phyloP scores from a whole-genome alignment of 495 filamentous ascomycete genomes.

The Trichoderma parareesei region DNA sequence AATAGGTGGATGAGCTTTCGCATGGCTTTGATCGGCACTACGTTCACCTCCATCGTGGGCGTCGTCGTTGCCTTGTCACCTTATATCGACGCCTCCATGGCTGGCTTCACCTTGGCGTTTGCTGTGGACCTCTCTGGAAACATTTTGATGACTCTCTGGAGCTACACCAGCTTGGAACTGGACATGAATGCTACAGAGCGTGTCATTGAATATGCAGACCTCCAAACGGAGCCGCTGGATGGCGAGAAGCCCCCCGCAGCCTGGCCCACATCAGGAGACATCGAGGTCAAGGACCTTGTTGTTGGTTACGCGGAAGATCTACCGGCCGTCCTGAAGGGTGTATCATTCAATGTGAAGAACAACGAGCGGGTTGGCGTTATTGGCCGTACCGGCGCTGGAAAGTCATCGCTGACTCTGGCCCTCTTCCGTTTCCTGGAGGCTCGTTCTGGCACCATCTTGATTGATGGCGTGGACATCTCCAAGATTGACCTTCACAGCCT shows the following conservation, averaged over 20 bases:
- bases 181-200: conserved; percentile 82
- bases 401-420: conserved; percentile 74
- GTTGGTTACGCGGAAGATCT: conserved; percentile 71
- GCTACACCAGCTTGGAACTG: conserved; percentile 60
- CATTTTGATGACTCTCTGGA: conserved; percentile 52
- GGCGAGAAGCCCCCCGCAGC: conserved; percentile 58
- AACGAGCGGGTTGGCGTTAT: conserved; percentile 77
- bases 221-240: conserved; percentile 58
- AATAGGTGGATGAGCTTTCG: conserved; percentile 68
- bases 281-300: conserved; percentile 66
- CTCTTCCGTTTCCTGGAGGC: conserved; percentile 80
- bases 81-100: conserved; percentile 62
- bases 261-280: conserved; percentile 70
- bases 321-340: conserved; percentile 64
- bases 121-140: conserved; percentile 43
- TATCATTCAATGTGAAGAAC: conserved; percentile 60
- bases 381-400: conserved; percentile 80
- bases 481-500: conserved; percentile 67
- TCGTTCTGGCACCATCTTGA: conserved; percentile 56
- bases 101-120: conserved; percentile 67
- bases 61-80: conserved; percentile 54
- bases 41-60: conserved; percentile 60
- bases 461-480: conserved; percentile 71
- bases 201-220: conserved; percentile 69
- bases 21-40: conserved; percentile 59